Base-by-base conservation (phyloP, 2,329 filamentous ascomycete species). In the Passalora sequoiae region DNA sequence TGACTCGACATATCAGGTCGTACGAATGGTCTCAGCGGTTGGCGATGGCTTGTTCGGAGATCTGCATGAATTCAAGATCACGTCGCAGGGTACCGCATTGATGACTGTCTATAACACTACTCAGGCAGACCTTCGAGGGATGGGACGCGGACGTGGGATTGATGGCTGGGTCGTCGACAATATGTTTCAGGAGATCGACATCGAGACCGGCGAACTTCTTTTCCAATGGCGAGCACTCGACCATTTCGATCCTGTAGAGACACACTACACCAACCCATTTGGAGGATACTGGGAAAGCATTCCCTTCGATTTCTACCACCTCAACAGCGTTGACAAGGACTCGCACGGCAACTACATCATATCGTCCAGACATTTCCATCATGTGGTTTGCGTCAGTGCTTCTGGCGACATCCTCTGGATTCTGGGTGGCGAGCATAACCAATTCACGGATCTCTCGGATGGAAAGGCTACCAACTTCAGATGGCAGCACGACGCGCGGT, bases 301-400 rank as follows among this genome's bases (percentile, higher is more conserved):
- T 12, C 62, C 66, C 1, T 69, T 62, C 50, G 68, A 70, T 53
- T 69, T 59, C 50, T 71, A 68, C 55, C 75, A 78, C 59, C 71
- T 80, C 60, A 78, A 79, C 62, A 73, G 73, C 33, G 60, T 75
- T 39, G 69, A 72, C 49, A 75, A 74, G 50, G 69, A 74, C 43
- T 53, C 54, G 1, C 53, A 62, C 4, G 72, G 69, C 4, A 68
- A 74, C 57, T 75, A 73, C 44, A 60, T 75, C 19, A 66, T 74
- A 40, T 73, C 69, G 0, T 67, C 64, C 1, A 66, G 70, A 3
- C 65, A 72, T 48, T 63, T 67, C 5, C 67, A 69, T 45, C 58
- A 64, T 2, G 55, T 73, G 6, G 63, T 68, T 54, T 71, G 69
- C 42, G 65, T 73, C 51, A 61, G 62, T 17, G 47, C 54, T 3